Evolutionary conservation across 176 grass and related monocot genomes (phyloP).

Genomic region (Otatea glauca): DNA sequence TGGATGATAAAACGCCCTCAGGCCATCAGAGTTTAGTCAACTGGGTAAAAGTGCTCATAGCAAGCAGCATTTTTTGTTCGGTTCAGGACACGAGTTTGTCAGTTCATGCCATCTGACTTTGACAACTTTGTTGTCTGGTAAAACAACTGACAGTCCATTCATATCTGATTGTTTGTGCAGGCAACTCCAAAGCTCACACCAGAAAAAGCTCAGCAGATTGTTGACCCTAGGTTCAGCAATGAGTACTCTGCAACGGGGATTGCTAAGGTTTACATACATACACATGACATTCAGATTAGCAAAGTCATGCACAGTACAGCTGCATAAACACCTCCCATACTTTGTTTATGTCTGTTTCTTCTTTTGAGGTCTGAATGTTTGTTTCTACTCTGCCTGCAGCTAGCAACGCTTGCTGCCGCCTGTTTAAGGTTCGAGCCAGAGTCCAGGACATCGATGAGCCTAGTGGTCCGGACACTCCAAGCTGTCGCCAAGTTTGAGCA

Average conservation of each 20-base stretch:
- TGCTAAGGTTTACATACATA: neutral
- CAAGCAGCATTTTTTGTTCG: neutral
- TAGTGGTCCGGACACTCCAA: neutral
- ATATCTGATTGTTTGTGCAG: neutral
- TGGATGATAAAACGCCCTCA: neutral
- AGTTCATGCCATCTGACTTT: neutral
- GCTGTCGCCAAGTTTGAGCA: neutral
- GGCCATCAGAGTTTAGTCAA: neutral
- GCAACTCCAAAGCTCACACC: neutral
- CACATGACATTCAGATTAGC: neutral
- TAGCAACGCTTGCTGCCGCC: neutral
- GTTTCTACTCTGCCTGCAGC: neutral
- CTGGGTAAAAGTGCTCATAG: neutral
- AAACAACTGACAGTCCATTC: neutral
- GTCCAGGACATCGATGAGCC: neutral
- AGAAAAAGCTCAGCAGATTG: neutral
- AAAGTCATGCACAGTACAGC: neutral
- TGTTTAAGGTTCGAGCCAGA: neutral
- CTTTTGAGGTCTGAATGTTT: neutral
- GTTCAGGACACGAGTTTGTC: neutral
- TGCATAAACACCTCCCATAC: neutral
- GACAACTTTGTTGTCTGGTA: too few species aligned
- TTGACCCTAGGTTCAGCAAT: neutral
- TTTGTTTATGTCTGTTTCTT: neutral
- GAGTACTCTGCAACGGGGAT: neutral